A percentile compares a stretch with the other conserved stretches of the same genome.
These are phyloP conservation scores for Penicillium daleae DNA, from an alignment of 495 filamentous ascomycete species.

Conservation along the genomic window DNA sequence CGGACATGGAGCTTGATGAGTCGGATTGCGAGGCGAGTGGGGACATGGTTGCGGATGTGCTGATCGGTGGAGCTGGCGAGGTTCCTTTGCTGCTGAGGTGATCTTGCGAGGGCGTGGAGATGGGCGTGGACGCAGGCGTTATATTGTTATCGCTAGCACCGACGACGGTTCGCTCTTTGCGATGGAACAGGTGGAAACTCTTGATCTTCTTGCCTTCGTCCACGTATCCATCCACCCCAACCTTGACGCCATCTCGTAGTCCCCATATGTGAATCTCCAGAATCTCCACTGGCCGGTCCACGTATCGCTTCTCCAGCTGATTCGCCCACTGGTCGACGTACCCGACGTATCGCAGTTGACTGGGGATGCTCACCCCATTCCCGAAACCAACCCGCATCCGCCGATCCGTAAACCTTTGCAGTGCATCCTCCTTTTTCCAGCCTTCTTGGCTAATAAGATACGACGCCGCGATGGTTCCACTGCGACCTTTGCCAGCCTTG, in stretches of 20 bases:
- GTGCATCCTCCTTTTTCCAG: slow-evolving; percentile 78
- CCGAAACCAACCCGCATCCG: slow-evolving; percentile 91
- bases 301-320: slow-evolving; percentile 70
- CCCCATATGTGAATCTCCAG: slow-evolving; percentile 91
- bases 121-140: background rate
- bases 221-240: slow-evolving; percentile 81
- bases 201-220: slow-evolving; percentile 88
- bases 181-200: slow-evolving; percentile 77
- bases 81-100: slow-evolving; percentile 12
- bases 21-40: slow-evolving; percentile 26
- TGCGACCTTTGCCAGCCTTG: slow-evolving; percentile 94
- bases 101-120: slow-evolving; percentile 1
- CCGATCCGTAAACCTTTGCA: slow-evolving; percentile 80
- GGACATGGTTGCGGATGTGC: slow-evolving; percentile 16
- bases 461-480: slow-evolving; percentile 83
- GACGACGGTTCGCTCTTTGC: slow-evolving; percentile 73
- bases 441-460: slow-evolving; percentile 91
- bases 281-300: slow-evolving; percentile 83
- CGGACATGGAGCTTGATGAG: slow-evolving; percentile 18
- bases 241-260: slow-evolving; percentile 82
- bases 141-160: slow-evolving; percentile 44
- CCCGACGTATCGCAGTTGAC: slow-evolving; percentile 83
- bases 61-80: slow-evolving; percentile 1
- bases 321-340: slow-evolving; percentile 90
- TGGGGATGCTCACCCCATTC: slow-evolving; percentile 88